Percentiles rank a stretch among this genome's conserved stretches.
Evolutionary conservation across 163 green algal genomes (phyloP).

Genomic region (Chlamydomonas reinhardtii): DNA sequence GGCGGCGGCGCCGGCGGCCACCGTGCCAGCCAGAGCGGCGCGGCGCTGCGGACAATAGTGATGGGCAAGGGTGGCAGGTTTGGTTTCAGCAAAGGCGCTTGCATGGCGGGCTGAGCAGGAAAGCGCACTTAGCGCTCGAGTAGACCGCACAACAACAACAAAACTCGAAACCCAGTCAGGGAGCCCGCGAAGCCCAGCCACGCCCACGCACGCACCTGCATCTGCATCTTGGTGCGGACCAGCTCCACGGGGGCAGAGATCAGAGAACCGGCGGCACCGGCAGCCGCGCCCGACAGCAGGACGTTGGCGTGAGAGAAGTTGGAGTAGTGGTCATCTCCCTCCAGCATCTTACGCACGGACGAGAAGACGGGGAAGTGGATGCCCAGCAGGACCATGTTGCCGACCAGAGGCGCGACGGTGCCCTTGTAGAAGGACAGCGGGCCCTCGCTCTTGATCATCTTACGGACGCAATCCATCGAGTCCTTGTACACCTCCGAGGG

Average conservation of each 20-base stretch:
- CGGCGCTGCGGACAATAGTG: slow-evolving; percentile 4
- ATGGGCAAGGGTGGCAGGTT: background rate
- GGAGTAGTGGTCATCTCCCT: slow-evolving; percentile 39
- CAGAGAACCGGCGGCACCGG: slow-evolving; percentile 54
- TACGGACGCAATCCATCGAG: slow-evolving; percentile 61
- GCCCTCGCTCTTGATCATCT: slow-evolving; percentile 65
- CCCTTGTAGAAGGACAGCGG: slow-evolving; percentile 65
- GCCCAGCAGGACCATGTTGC: slow-evolving; percentile 71
- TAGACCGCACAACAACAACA: too few relatives aligned
- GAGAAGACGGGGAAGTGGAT: slow-evolving; percentile 69
- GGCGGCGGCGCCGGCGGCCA: background rate
- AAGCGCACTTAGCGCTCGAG: too few relatives aligned
- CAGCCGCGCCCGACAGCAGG: slow-evolving; percentile 55
- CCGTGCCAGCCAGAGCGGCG: slow-evolving; percentile 17
- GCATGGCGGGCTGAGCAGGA: too few relatives aligned
- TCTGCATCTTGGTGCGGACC: slow-evolving; percentile 69
- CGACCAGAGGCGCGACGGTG: slow-evolving; percentile 57
- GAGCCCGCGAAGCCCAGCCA: too few relatives aligned
- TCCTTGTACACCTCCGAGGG: slow-evolving; percentile 61
- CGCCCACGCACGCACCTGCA: slow-evolving; percentile 60
- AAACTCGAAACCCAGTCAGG: too few relatives aligned
- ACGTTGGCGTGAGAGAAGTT: slow-evolving; percentile 53
- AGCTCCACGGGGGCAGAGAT: slow-evolving; percentile 60
- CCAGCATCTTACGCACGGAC: slow-evolving; percentile 6
- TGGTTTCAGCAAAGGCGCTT: background rate